phyloP scores from a whole-genome alignment of 768 basidiomycete species.

The Albatrellus ellisii region DNA sequence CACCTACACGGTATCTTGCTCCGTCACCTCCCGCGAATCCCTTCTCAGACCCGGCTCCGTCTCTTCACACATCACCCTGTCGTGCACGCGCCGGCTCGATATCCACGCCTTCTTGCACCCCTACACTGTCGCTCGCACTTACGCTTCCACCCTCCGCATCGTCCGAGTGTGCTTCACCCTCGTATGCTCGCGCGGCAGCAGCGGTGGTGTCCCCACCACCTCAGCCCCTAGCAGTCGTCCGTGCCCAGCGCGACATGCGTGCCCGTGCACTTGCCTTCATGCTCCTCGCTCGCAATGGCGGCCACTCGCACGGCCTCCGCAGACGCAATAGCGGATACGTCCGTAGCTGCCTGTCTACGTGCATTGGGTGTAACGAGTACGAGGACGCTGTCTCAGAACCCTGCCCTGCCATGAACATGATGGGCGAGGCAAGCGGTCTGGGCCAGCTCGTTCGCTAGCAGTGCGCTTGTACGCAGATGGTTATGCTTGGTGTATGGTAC shows the following conservation, averaged over 20 bases:
- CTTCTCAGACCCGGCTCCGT: background rate
- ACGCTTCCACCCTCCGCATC: background rate
- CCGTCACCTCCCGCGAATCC: conserved; percentile 3
- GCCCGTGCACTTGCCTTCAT: conserved; percentile 12
- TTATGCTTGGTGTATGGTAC: no score
- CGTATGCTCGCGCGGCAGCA: background rate
- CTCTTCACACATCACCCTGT: background rate
- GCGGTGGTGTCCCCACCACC: background rate
- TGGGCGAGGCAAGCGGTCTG: no score
- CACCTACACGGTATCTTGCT: conserved; percentile 4
- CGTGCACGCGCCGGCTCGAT: conserved; percentile 4
- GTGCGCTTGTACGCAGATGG: no score
- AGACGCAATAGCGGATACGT: conserved; percentile 5
- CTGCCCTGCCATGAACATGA: no score
- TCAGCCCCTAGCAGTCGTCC: conserved; percentile 6
- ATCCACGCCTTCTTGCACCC: background rate
- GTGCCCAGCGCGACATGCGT: conserved; percentile 9
- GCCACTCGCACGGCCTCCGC: conserved; percentile 11
- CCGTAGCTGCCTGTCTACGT: conserved; percentile 9
- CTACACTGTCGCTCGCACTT: background rate
- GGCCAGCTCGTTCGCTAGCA: no score
- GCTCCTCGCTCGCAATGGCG: conserved; percentile 8
- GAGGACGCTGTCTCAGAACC: no score
- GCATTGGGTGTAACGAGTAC: no score
- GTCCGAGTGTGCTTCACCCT: background rate